Percentiles rank a stretch among this genome's conserved stretches.
Evolutionary conservation across 768 basidiomycete genomes (phyloP).

Genomic region (Termitomyces heimii): DNA sequence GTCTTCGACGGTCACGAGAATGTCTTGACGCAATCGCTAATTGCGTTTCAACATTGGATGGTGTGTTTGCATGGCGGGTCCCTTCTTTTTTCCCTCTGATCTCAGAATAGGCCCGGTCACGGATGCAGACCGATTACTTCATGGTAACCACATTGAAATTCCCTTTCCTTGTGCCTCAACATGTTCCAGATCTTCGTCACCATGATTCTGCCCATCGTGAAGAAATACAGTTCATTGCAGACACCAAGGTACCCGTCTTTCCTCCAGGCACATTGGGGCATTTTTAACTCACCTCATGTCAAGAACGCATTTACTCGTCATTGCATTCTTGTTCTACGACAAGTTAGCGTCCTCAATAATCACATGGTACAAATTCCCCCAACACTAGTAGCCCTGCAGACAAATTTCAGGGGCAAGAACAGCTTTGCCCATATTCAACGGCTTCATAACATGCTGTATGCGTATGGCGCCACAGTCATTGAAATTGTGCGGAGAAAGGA

Average conservation of each 20-base stretch:
- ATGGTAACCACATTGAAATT: conserved; percentile 31
- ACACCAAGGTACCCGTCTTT: conserved; percentile 41
- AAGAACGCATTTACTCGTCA: conserved; percentile 73
- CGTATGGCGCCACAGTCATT: conserved; percentile 85
- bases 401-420: conserved; percentile 66
- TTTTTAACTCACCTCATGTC: conserved; percentile 18
- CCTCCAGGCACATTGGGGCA: not conserved
- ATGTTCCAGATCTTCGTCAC: conserved; percentile 50
- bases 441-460: conserved; percentile 85
- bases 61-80: conserved; percentile 17
- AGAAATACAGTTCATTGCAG: conserved; percentile 52
- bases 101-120: conserved; percentile 34
- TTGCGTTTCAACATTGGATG: conserved; percentile 45
- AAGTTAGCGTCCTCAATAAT: conserved; percentile 76
- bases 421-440: conserved; percentile 90
- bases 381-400: conserved; percentile 57
- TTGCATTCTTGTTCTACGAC: conserved; percentile 59
- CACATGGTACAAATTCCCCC: conserved; percentile 72
- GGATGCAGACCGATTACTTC: conserved; percentile 44
- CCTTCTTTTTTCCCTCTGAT: not conserved
- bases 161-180: not conserved
- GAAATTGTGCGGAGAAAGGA: conserved; percentile 91
- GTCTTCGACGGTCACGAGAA: conserved; percentile 52
- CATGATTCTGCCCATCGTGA: conserved; percentile 55
- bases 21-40: conserved; percentile 50